A percentile compares a stretch with the other conserved stretches of the same genome.
Conservation (phyloP, 192 early-diverging fungal genomes). For the Dissophora globulifera region DNA sequence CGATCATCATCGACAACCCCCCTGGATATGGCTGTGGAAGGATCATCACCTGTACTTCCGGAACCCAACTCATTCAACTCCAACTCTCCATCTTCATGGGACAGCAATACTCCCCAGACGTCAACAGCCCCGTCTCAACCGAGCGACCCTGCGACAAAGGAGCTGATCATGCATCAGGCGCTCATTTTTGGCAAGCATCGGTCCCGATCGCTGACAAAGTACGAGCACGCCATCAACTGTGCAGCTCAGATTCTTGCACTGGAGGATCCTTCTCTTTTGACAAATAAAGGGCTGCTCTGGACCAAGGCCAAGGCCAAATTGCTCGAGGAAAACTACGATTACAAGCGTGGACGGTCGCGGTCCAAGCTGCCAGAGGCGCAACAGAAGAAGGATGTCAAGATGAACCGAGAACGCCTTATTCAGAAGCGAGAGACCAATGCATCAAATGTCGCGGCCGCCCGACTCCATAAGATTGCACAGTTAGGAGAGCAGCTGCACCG, state of each 20-base stretch:
- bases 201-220: conserved; percentile 59
- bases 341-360: conserved; percentile 66
- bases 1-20: conserved; percentile 33
- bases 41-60: conserved; percentile 20
- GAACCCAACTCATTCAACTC: conserved; percentile 42
- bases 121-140: conserved; percentile 10
- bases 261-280: conserved; percentile 54
- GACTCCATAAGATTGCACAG: conserved; percentile 46
- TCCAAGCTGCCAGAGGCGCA: conserved; percentile 63
- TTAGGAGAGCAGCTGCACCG: conserved; percentile 49
- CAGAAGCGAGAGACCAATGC: conserved; percentile 57
- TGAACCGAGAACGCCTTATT: conserved; percentile 35
- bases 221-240: conserved; percentile 64
- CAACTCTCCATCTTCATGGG: conserved; percentile 40
- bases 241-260: conserved; percentile 61
- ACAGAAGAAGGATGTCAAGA: conserved; percentile 35
- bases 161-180: conserved; percentile 62
- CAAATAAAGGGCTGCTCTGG: conserved; percentile 59
- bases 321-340: conserved; percentile 60
- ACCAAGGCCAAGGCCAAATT: conserved; percentile 62
- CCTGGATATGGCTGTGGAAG: not conserved
- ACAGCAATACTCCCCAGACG: conserved; percentile 13
- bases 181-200: conserved; percentile 67
- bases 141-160: conserved; percentile 37
- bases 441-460: conserved; percentile 40